Conservation (phyloP, 2,329 filamentous ascomycete genomes). For the Cytospora schulzeri region DNA sequence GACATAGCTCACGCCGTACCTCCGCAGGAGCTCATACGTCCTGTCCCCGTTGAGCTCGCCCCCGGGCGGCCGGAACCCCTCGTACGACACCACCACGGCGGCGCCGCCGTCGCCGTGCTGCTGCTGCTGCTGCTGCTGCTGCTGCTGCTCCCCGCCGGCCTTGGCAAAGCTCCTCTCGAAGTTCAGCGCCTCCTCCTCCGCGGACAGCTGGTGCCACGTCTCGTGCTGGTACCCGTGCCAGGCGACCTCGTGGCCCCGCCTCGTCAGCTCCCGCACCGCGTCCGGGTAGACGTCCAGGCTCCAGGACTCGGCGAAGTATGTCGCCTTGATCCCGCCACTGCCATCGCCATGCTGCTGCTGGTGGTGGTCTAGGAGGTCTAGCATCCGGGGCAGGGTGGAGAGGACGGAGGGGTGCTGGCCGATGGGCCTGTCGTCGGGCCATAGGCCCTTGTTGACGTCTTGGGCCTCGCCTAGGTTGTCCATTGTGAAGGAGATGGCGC, state of each 20-base stretch:
- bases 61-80: constrained; percentile 36
- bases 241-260: constrained; percentile 35
- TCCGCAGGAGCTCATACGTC: constrained; percentile 31
- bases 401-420: constrained; percentile 34
- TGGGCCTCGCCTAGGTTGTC: constrained; percentile 40
- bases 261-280: constrained; percentile 28
- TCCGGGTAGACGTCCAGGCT: constrained; percentile 34
- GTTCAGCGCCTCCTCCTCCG: constrained; percentile 30
- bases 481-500: constrained; percentile 37
- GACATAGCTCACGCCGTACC: constrained; percentile 33
- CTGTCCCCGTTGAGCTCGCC: constrained; percentile 32
- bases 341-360: no score
- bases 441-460: constrained; percentile 32
- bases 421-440: constrained; percentile 31
- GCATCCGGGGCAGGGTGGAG: constrained; percentile 35
- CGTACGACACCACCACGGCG: constrained; percentile 29
- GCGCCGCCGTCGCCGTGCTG: constrained; percentile 16
- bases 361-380: constrained; percentile 31
- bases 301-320: constrained; percentile 39
- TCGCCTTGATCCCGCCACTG: constrained; percentile 28
- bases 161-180: constrained; percentile 33
- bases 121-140: no score
- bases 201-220: constrained; percentile 30
- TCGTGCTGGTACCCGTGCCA: constrained; percentile 40
- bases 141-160: constrained; percentile 6